phyloP scores from a whole-genome alignment of 1,139 yeast genomes.

The Zygoascus sp. region DNA sequence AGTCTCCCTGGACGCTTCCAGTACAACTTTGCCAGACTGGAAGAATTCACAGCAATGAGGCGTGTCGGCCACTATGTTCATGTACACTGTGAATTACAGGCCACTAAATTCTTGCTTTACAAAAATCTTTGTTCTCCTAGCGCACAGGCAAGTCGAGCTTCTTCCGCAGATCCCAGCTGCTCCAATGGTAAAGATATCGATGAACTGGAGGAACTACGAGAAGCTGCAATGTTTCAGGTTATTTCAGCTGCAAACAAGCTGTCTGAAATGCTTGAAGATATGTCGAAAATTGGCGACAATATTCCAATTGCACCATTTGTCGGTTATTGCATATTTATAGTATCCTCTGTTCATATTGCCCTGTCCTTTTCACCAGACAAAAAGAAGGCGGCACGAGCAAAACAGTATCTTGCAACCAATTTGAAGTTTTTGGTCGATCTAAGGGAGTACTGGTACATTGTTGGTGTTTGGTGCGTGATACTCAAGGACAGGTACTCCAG shows the following conservation, averaged over 20 bases:
- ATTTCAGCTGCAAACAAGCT: constrained; percentile 34
- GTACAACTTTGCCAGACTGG: constrained; percentile 24
- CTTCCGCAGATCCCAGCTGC: too few species aligned
- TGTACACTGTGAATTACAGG: constrained; percentile 26
- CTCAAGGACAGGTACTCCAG: constrained; percentile 32
- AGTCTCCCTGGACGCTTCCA: constrained; percentile 24
- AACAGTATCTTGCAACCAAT: constrained; percentile 34
- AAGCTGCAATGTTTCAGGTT: constrained; percentile 29
- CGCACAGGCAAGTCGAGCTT: not conserved
- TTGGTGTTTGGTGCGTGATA: constrained; percentile 37
- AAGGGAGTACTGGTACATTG: constrained; percentile 36
- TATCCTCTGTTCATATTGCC: constrained; percentile 37
- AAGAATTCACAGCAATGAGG: constrained; percentile 22
- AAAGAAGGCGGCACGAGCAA: constrained; percentile 31
- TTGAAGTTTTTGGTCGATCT: constrained; percentile 32
- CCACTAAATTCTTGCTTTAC: constrained; percentile 27
- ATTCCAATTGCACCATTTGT: constrained; percentile 37
- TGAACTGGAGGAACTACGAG: constrained; percentile 23
- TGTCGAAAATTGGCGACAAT: constrained; percentile 30
- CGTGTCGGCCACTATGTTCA: constrained; percentile 28
- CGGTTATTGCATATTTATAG: constrained; percentile 35
- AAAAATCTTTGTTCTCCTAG: constrained; percentile 29
- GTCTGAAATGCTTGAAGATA: constrained; percentile 32
- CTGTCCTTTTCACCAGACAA: constrained; percentile 34
- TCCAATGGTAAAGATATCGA: not conserved